Evolutionary conservation across 306 rosid genomes (phyloP), one percentile per base, ranked within the genome.

Genomic region (Lathyrus sativus): DNA sequence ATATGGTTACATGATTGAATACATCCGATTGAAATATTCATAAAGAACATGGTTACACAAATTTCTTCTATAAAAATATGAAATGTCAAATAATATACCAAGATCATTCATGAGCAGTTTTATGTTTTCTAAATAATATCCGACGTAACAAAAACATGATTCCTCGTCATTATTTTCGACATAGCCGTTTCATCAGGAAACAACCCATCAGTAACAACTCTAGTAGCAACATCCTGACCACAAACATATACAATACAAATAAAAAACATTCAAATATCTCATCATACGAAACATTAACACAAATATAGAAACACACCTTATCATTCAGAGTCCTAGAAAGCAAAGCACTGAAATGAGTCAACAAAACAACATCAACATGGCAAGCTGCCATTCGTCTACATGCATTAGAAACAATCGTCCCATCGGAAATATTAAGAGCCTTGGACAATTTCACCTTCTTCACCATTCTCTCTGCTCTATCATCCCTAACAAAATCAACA

Each of bases 81-180:
- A 10, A 60, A 14, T 68, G 14, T 35, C 48, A 37, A 41, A 43
- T 54, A 67, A 54, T 75, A 62, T 88, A 93, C 98, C 98, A 42
- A 90, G 90, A 79, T 90, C 98, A 76, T 93, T 93, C 97, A 93
- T 93, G 65, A 93, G 82, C n/a, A n/a, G n/a, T n/a, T n/a, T n/a
- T n/a, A n/a, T n/a, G n/a, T n/a, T n/a, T n/a, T n/a, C n/a, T n/a
- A n/a, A n/a, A n/a, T n/a, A n/a, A n/a, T n/a, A 80, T 93, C 99
- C 0, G 97, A 76, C 6, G 89, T 76, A 12, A 93, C 96, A 80
- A 90, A 93, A 14, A 81, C 73, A 44, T 97, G 97, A 85, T 86
- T 93, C 48, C 95, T 72, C 0, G 99, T 93, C 99, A 93, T 93
- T 33, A 93, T 69, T 79, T 82, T 93, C 0, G 96, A 93, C 24